Conservation (phyloP, 345 rosid species). For the Tarenaya hassleriana region DNA sequence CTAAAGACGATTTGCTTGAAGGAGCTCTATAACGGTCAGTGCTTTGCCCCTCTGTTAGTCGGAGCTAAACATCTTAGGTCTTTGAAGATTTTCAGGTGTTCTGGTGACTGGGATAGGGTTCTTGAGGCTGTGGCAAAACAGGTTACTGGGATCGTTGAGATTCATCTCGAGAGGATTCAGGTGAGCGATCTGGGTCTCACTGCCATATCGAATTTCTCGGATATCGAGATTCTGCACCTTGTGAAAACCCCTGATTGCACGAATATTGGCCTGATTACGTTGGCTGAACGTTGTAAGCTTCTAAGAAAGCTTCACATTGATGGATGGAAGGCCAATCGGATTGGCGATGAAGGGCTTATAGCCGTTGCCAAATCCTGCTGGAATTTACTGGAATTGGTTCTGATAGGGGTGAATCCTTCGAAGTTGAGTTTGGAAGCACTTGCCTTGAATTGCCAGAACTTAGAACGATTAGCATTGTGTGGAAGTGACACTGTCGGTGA, state of each 20-base stretch:
- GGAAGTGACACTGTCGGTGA: constrained; percentile 79
- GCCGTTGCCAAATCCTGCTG: constrained; percentile 52
- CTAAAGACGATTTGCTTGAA: constrained; percentile 62
- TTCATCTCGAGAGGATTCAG: constrained; percentile 66
- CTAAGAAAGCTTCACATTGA: too few relatives aligned
- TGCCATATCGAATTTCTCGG: constrained; percentile 47
- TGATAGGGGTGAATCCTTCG: constrained; percentile 66
- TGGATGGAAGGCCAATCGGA: constrained; percentile 59
- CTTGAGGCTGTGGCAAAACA: constrained; percentile 38
- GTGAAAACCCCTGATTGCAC: too few relatives aligned
- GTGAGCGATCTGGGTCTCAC: constrained; percentile 53
- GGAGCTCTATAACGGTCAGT: constrained; percentile 70
- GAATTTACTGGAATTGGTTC: constrained; percentile 65
- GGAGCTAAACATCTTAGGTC: constrained; percentile 59
- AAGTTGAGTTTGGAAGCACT: constrained; percentile 46
- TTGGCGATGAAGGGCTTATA: constrained; percentile 58
- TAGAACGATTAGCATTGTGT: constrained; percentile 68
- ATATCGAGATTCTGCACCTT: constrained; percentile 65
- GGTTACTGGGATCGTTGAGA: constrained; percentile 45
- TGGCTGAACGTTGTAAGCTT: constrained; percentile 53
- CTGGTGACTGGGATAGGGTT: constrained; percentile 72
- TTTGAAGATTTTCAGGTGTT: too few relatives aligned
- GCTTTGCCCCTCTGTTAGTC: constrained; percentile 57
- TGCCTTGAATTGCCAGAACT: constrained; percentile 53
- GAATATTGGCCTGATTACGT: constrained; percentile 43